Evolutionary conservation across 1,284 basidiomycete species (phyloP), one percentile per base, ranked within the genome.

Genomic region (Heterobasidion occidentale): DNA sequence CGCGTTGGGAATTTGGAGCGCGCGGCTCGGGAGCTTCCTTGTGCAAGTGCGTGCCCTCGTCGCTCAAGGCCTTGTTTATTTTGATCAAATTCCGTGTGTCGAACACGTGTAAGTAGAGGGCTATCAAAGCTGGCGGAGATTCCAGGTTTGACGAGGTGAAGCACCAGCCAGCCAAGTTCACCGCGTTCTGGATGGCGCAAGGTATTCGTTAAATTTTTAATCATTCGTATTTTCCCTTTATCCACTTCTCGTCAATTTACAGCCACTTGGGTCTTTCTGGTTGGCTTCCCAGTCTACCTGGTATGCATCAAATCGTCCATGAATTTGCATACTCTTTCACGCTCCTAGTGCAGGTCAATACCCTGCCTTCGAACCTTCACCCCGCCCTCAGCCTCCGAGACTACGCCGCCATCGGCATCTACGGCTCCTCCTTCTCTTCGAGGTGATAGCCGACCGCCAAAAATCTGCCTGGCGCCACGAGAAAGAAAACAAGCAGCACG

Each of bases 131-230:
- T 4, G 78, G 79, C 4, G 73, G 75, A 4, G 88, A 91, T 67
- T 83, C 84, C 8, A 72, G 88, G 15, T 91, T 91, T 61, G 83
- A 88, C 55, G 71, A 84, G 59, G 77, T 89, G 58, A 90, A 88
- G 67, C 78, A 77, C 56, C 64, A 81, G 51, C 86, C 87, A 1
- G 60, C 61, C 34, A 77, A 70, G 55, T 92, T 91, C 65, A 74
- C 83, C 1, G 73, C 66, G 42, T 85, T 77, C 54, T 92, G 88
- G 88, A 76, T 89, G 63, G 81, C 77, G 7, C 88, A 91, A 73
- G 81, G 81, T 80, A 56, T 54, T 44, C 27, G 7, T 35, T 34
- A 36, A 34, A 45, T 15, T 50, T 15, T 50, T 36, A 8, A 27
- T 19, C n/a, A n/a, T 12, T 42, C 14, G 53, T 45, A 45, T 27